Evolutionary conservation across 345 rosid species (phyloP).

Genomic region (Streptanthus diversifolius): DNA sequence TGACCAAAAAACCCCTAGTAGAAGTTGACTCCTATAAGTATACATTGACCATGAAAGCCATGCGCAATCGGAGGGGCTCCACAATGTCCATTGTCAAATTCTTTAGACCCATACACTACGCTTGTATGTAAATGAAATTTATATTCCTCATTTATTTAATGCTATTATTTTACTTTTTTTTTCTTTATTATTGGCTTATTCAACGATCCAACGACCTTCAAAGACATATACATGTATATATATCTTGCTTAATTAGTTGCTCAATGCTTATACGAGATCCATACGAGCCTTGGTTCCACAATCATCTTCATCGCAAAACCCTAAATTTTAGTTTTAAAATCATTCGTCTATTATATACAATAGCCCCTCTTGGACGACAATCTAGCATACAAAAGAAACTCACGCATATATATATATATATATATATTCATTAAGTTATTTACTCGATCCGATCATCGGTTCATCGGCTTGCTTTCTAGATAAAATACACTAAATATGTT

Average conservation of each 20-base stretch:
- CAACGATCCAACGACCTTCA: neutral
- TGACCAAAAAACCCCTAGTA: neutral
- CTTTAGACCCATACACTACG: neutral
- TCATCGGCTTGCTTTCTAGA: neutral
- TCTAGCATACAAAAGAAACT: neutral
- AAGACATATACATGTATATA: neutral
- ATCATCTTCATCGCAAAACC: neutral
- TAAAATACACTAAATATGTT: neutral
- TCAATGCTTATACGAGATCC: neutral
- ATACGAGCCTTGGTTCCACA: neutral
- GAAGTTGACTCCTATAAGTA: slow-evolving; percentile 2
- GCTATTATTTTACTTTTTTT: neutral
- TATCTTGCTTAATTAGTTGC: neutral
- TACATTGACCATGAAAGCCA: slow-evolving; percentile 9
- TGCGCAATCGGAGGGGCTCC: slow-evolving; percentile 26
- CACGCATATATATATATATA: neutral
- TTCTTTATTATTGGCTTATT: neutral
- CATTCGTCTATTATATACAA: neutral
- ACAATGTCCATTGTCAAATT: slow-evolving; percentile 3
- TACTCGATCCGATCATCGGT: slow-evolving; percentile 2
- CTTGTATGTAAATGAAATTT: neutral
- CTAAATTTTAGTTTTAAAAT: neutral
- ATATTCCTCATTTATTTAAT: neutral
- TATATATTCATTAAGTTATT: neutral
- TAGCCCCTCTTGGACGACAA: neutral